Percentiles rank a stretch among this genome's conserved stretches.
Conservation (phyloP, 176 grass and related monocot genomes). For the Poa pratensis region DNA sequence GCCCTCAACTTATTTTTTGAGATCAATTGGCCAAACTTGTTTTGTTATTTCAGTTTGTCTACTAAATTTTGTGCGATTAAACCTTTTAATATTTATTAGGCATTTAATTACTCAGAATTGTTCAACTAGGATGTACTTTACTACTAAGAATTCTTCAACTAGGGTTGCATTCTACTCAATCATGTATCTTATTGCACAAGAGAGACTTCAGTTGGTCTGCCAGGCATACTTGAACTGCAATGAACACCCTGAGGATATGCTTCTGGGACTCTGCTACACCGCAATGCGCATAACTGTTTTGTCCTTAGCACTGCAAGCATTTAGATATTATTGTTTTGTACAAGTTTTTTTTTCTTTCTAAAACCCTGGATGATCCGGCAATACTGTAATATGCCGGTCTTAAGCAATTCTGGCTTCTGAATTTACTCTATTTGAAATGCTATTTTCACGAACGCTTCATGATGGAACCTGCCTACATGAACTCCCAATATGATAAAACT, state of each 20-base stretch:
- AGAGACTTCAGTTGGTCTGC: background rate
- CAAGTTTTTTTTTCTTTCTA: constrained; percentile 4
- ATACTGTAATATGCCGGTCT: background rate
- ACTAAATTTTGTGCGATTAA: constrained; percentile 16
- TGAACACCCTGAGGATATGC: background rate
- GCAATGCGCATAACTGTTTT: constrained; percentile 27
- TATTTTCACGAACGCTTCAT: constrained; percentile 9
- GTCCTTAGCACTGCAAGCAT: background rate
- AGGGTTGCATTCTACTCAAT: constrained; percentile 8
- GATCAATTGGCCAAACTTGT: background rate
- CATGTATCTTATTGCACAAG: constrained; percentile 26
- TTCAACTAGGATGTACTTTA: constrained; percentile 1
- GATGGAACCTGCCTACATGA: constrained; percentile 12
- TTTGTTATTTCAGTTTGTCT: background rate
- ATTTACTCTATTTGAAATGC: background rate
- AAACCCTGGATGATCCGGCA: background rate
- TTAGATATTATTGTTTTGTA: constrained; percentile 19
- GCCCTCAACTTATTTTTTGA: background rate
- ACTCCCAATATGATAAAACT: background rate
- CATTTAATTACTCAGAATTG: background rate
- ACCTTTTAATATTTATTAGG: background rate
- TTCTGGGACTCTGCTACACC: background rate
- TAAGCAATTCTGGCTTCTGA: background rate
- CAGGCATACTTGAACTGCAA: constrained; percentile 25
- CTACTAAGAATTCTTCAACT: background rate